Evolutionary conservation across 2,329 filamentous ascomycete genomes (phyloP).

Genomic region (Fusarium sp.): DNA sequence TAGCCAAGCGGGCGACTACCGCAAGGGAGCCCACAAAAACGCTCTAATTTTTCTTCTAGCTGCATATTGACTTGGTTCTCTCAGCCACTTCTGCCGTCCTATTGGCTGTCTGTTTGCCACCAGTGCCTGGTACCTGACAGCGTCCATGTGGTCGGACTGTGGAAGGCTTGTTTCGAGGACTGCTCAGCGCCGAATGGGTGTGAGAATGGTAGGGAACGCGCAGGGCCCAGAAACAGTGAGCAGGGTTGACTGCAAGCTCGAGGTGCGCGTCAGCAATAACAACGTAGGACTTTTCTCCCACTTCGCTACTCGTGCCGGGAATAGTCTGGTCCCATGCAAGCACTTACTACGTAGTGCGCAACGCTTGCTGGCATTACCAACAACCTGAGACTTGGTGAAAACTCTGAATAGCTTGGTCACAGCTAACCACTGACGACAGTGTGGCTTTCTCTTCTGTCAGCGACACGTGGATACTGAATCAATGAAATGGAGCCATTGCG

Average conservation of each 20-base stretch:
- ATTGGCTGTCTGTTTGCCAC: constrained; percentile 50
- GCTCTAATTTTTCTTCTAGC: constrained; percentile 47
- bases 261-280: constrained; percentile 23
- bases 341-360: constrained; percentile 29
- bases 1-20: constrained; percentile 29
- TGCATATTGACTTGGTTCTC: constrained; percentile 29
- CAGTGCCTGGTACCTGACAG: constrained; percentile 58
- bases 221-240: constrained; percentile 9
- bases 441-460: constrained; percentile 22
- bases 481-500: constrained; percentile 23
- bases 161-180: constrained; percentile 51
- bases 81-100: constrained; percentile 11
- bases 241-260: constrained; percentile 16
- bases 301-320: constrained; percentile 12
- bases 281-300: constrained; percentile 13
- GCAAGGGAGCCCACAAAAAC: constrained; percentile 34
- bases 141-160: constrained; percentile 55
- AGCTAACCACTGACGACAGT: constrained; percentile 25
- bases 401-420: constrained; percentile 25
- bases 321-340: constrained; percentile 35
- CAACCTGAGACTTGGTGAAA: constrained; percentile 33
- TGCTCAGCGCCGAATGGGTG: constrained; percentile 22
- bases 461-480: constrained; percentile 36
- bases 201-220: constrained; percentile 23
- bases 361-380: constrained; percentile 16